Evolutionary conservation across 1,284 basidiomycete genomes (phyloP), one percentile per base, ranked within the genome.

Genomic region (Malassezia furfur): DNA sequence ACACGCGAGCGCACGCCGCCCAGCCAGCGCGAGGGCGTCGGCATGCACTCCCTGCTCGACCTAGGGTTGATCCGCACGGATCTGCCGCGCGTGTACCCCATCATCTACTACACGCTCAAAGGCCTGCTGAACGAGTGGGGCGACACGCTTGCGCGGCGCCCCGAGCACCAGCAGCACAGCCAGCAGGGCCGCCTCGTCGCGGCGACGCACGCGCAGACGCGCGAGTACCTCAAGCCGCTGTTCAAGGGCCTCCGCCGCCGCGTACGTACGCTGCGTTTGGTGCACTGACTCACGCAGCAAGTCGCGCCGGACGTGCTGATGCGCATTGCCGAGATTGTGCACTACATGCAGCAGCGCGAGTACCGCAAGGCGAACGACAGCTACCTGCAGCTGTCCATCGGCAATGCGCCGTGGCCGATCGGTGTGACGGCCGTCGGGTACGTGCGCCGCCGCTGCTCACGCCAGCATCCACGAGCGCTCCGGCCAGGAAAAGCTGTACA

Each of bases 401-500:
- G 94, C 15, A 99, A 96, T 72, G 93, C 94, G 0, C 91, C 94
- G 1, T 99, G 94, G 94, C 94, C 94, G 0, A 96, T 99, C 70
- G 94, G 94, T 52, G 94, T 98, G 5, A 98, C 94, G 57, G 93
- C 93, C 86, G 93, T 96, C 78, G 90, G 88, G 88, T 88, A 80
- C 4, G 15, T 44, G n/a, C 34, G 21, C 34, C 6, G 11, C 5
- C 15, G 36, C 25, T 7, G 28, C n/a, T 6, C 21, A 43, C 30
- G 36, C 14, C 39, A 89, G 93, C 78, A 96, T 98, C 62, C 94
- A 98, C 77, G 93, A 94, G 76, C 86, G 94, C 72, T 91, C 88
- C 1, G 91, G 91, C 0, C 84, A 91, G 66, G 91, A 96, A 75
- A 96, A 96, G 78, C 96, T 98, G 60, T 91, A 88, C 30, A 85